phyloP scores from a whole-genome alignment of 371 early-diverging fungal species.

The Choanephora cucurbitarum region DNA sequence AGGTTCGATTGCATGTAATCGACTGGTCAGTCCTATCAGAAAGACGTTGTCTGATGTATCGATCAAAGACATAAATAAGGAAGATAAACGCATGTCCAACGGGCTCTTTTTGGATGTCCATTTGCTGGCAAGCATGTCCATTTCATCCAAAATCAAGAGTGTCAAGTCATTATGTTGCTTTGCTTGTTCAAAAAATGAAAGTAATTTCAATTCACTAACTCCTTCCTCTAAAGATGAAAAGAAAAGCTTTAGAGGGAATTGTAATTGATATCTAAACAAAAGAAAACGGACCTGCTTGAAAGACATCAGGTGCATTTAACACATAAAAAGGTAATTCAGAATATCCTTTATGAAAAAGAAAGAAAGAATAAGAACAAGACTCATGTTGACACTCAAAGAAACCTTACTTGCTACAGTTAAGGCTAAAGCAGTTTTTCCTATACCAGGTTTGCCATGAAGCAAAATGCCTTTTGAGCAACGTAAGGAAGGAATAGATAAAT shows the following conservation, averaged over 20 bases:
- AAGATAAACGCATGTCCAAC: constrained; percentile 33
- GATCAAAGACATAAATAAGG: constrained; percentile 30
- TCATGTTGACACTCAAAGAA: not conserved
- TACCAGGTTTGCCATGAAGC: constrained; percentile 64
- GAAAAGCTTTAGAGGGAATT: too few relatives aligned
- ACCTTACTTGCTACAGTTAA: constrained; percentile 52
- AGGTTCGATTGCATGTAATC: constrained; percentile 57
- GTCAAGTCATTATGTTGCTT: constrained; percentile 27
- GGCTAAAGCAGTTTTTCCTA: constrained; percentile 67
- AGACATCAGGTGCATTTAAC: constrained; percentile 74
- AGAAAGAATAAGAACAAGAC: not conserved
- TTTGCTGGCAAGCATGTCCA: constrained; percentile 59
- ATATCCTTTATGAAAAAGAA: constrained; percentile 24
- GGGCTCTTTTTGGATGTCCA: constrained; percentile 43
- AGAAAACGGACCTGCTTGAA: constrained; percentile 55
- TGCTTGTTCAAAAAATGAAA: constrained; percentile 38
- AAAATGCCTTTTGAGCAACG: constrained; percentile 50
- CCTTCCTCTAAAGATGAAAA: constrained; percentile 54
- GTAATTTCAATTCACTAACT: constrained; percentile 52
- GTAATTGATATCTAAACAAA: not conserved
- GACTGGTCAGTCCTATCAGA: constrained; percentile 60
- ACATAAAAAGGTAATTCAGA: constrained; percentile 58
- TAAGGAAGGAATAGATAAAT: constrained; percentile 14
- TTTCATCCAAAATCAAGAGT: constrained; percentile 62
- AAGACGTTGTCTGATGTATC: constrained; percentile 47